Conservation (phyloP, 1,284 basidiomycete species). For the Cerrena zonata region DNA sequence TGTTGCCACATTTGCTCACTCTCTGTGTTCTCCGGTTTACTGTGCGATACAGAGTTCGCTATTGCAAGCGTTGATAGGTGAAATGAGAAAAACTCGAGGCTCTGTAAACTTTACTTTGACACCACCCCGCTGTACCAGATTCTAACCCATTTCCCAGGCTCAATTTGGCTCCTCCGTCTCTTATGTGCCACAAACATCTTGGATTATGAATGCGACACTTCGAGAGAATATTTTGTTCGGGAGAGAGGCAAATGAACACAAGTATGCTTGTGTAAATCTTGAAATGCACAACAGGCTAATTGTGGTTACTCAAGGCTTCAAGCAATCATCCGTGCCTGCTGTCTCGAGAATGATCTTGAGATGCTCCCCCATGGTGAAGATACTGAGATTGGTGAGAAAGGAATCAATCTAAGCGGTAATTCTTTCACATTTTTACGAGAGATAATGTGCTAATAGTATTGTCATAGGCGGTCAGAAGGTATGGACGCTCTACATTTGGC, state of each 20-base stretch:
- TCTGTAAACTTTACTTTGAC: slow-evolving; percentile 27
- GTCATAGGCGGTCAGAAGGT: slow-evolving; percentile 50
- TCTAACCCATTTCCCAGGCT: slow-evolving; percentile 35
- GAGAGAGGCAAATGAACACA: slow-evolving; percentile 47
- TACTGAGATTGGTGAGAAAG: slow-evolving; percentile 84
- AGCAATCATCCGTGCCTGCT: slow-evolving; percentile 55
- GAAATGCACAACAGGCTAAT: neutral
- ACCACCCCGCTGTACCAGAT: neutral
- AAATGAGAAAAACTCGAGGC: slow-evolving; percentile 66
- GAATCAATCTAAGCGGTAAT: slow-evolving; percentile 58
- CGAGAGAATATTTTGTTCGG: slow-evolving; percentile 67
- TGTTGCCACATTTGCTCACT: slow-evolving; percentile 12
- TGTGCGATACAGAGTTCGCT: slow-evolving; percentile 46
- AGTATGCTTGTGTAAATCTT: slow-evolving; percentile 24
- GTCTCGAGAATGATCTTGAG: slow-evolving; percentile 59
- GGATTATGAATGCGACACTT: slow-evolving; percentile 74
- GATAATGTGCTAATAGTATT: too few relatives aligned
- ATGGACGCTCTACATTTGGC: slow-evolving; percentile 1
- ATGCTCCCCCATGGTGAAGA: slow-evolving; percentile 60
- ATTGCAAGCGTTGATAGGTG: slow-evolving; percentile 70
- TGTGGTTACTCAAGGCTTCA: slow-evolving; percentile 34
- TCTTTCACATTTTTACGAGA: neutral
- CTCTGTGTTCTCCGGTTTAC: neutral
- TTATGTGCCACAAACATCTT: slow-evolving; percentile 73
- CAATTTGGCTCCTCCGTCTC: slow-evolving; percentile 63